A percentile compares a stretch with the other conserved stretches of the same genome.
phyloP scores from a whole-genome alignment of 2,329 filamentous ascomycete species.

The Microascus cirrosus region DNA sequence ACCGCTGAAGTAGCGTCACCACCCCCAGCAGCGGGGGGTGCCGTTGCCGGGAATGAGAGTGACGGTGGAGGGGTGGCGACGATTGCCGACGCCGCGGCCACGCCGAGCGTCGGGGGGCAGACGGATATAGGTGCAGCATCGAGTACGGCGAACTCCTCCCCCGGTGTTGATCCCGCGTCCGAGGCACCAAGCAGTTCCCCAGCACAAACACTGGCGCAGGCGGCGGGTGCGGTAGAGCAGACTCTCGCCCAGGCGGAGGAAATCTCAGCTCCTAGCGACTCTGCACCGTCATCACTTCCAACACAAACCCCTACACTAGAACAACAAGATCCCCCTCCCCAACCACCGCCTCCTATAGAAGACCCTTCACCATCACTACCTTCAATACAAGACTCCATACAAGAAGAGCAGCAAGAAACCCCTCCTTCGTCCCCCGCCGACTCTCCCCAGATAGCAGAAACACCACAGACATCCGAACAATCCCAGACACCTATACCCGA shows the following conservation, averaged over 20 bases:
- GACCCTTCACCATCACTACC: no score
- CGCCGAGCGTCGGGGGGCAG: neutral
- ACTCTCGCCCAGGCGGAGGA: neutral
- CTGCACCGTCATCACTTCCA: neutral
- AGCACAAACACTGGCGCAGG: neutral
- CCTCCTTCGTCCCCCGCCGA: slow-evolving; percentile 1
- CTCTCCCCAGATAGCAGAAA: neutral
- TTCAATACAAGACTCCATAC: neutral
- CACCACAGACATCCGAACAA: neutral
- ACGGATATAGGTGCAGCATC: slow-evolving; percentile 9
- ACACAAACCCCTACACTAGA: neutral
- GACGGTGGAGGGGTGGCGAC: no score
- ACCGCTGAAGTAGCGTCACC: neutral
- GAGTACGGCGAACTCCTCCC: slow-evolving; percentile 23
- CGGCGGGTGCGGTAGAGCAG: neutral
- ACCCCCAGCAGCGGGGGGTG: neutral
- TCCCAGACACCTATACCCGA: neutral
- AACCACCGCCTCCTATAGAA: neutral
- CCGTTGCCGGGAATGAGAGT: neutral
- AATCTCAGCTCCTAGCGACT: neutral
- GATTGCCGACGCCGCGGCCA: no score
- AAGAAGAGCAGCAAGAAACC: neutral
- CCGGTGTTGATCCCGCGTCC: neutral
- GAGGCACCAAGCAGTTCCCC: neutral
- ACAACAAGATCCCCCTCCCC: neutral